phyloP scores from a whole-genome alignment of 2,329 filamentous ascomycete species.

The Scedosporium minutisporum region DNA sequence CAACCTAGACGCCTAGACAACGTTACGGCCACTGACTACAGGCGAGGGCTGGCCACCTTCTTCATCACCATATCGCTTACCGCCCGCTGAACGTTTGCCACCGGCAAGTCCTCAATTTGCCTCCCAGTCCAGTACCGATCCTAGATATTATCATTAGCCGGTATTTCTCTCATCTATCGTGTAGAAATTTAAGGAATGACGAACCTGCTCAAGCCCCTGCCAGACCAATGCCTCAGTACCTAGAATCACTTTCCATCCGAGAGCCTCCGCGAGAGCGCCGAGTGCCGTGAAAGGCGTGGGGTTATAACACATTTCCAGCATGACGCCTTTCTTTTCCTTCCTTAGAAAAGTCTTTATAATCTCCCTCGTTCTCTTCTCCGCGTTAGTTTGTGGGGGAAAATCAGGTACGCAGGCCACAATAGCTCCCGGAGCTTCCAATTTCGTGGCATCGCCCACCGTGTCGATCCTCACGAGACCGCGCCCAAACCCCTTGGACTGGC shows the following conservation, averaged over 20 bases:
- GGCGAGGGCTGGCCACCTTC: no score
- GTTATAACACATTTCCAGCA: conserved; percentile 80
- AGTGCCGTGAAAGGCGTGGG: conserved; percentile 60
- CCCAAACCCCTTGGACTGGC: conserved; percentile 48
- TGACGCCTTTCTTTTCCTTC: conserved; percentile 50
- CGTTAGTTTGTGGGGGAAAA: conserved; percentile 55
- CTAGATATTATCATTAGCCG: conserved; percentile 5
- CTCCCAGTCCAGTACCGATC: conserved; percentile 56
- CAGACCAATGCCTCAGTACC: conserved; percentile 71
- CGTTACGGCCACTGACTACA: no score
- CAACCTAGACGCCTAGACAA: no score
- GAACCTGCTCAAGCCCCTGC: conserved; percentile 59
- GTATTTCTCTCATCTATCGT: conserved; percentile 6
- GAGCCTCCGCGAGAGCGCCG: conserved; percentile 46
- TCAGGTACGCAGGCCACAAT: conserved; percentile 70
- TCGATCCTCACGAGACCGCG: conserved; percentile 50
- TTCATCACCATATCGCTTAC: conserved; percentile 13
- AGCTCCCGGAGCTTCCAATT: conserved; percentile 50
- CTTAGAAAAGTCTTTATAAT: conserved; percentile 40
- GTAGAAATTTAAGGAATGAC: conserved; percentile 1
- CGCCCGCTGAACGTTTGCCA: conserved; percentile 46
- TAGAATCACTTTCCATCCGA: conserved; percentile 64
- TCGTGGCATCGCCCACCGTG: conserved; percentile 48
- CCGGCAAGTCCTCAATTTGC: conserved; percentile 46
- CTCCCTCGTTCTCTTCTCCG: conserved; percentile 50